Evolutionary conservation across 306 rosid genomes (phyloP).

Genomic region (Vigna unguiculata): DNA sequence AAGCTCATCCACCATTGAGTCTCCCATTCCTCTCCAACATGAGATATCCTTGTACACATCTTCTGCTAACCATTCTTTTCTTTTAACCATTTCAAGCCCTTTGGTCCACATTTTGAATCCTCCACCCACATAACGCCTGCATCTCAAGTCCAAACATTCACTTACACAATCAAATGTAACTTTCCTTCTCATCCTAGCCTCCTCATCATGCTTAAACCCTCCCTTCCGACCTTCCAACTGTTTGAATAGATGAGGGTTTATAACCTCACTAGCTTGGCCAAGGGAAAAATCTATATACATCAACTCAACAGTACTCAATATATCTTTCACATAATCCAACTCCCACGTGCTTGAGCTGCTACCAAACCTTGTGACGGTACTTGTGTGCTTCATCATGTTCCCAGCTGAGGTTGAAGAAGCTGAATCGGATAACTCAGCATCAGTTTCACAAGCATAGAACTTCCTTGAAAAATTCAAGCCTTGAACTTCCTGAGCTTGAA

Average conservation of each 20-base stretch:
- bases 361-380: conserved; percentile 36
- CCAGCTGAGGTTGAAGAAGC: conserved; percentile 75
- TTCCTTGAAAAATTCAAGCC: conserved; percentile 58
- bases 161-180: conserved; percentile 73
- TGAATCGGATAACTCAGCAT: conserved; percentile 80
- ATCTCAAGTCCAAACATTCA: conserved; percentile 80
- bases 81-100: conserved; percentile 71
- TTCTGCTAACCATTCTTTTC: conserved; percentile 71
- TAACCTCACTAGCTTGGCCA: conserved; percentile 60
- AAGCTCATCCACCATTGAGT: conserved; percentile 89
- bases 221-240: conserved; percentile 68
- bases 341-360: conserved; percentile 66
- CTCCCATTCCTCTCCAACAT: conserved; percentile 72
- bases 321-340: conserved; percentile 71
- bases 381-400: conserved; percentile 41
- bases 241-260: conserved; percentile 70
- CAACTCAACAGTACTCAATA: conserved; percentile 64
- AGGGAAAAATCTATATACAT: conserved; percentile 73
- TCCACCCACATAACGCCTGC: conserved; percentile 59
- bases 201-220: conserved; percentile 41
- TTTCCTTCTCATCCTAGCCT: conserved; percentile 61
- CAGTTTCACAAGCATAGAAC: conserved; percentile 55
- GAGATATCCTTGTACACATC: conserved; percentile 78
- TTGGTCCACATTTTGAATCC: conserved; percentile 77
- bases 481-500: conserved; percentile 64